Evolutionary conservation across 306 rosid species (phyloP).

Genomic region (Cicer judaicum): DNA sequence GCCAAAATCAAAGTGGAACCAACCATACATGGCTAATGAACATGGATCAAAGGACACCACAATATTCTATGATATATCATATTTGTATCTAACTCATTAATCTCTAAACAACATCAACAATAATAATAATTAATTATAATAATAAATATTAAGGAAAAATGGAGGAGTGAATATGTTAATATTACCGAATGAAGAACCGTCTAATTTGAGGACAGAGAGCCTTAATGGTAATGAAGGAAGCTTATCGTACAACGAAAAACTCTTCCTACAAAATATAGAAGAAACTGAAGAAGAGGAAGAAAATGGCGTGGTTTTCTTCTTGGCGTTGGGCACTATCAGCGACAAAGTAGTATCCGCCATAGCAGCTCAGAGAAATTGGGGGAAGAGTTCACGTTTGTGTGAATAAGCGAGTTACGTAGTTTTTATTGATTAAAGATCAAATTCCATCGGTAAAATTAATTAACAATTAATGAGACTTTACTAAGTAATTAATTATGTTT

Average conservation of each 20-base stretch:
- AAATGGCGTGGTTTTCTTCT: slow-evolving; percentile 38
- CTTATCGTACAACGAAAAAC: slow-evolving; percentile 50
- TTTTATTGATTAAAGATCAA: too few species aligned
- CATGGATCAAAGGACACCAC: too few species aligned
- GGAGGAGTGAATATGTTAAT: not conserved
- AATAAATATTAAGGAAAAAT: not conserved
- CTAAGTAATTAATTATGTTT: too few species aligned
- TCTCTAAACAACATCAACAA: too few species aligned
- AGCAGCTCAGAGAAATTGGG: not conserved
- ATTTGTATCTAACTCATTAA: too few species aligned
- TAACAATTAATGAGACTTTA: too few species aligned
- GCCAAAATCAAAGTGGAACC: too few species aligned
- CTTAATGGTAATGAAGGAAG: slow-evolving; percentile 74
- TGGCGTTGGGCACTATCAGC: slow-evolving; percentile 13
- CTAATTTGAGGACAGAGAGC: slow-evolving; percentile 85
- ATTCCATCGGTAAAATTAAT: too few species aligned
- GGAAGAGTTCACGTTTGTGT: not conserved
- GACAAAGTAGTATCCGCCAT: slow-evolving; percentile 39
- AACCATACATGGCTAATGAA: too few species aligned
- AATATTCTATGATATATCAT: too few species aligned
- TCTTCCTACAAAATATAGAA: slow-evolving; percentile 54
- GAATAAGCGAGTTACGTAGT: not conserved
- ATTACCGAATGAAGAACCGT: slow-evolving; percentile 77
- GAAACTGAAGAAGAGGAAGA: slow-evolving; percentile 50
- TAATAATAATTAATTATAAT: too few species aligned